phyloP scores from a whole-genome alignment of 1,139 yeast genomes.

The Yamadazyma blattariae region DNA sequence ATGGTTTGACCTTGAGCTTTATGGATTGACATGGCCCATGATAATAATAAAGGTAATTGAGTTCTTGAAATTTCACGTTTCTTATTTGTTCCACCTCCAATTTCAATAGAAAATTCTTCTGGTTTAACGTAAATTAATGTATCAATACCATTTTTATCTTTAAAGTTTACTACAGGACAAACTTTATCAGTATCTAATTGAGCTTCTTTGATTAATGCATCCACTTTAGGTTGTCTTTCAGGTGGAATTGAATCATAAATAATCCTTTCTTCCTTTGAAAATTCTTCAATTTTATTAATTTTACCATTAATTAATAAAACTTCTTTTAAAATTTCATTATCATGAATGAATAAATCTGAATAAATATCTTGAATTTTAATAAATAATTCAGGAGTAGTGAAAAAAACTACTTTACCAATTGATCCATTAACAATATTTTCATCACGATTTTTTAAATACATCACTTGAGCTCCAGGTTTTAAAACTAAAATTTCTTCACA shows the following conservation, averaged over 20 bases:
- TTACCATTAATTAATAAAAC: conserved; percentile 24
- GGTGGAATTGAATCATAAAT: conserved; percentile 25
- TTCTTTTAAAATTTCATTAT: conserved; percentile 19
- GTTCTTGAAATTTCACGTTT: conserved; percentile 33
- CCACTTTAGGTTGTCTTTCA: conserved; percentile 24
- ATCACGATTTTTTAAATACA: conserved; percentile 47
- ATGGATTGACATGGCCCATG: conserved; percentile 91
- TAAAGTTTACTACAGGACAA: conserved; percentile 59
- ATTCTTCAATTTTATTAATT: conserved; percentile 21
- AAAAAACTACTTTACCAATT: conserved; percentile 60
- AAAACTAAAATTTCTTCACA: conserved; percentile 44
- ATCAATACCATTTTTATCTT: conserved; percentile 31
- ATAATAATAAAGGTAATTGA: conserved; percentile 72
- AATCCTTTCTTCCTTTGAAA: conserved; percentile 45
- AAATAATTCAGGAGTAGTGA: conserved; percentile 42
- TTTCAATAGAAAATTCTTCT: conserved; percentile 63
- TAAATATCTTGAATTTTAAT: conserved; percentile 25
- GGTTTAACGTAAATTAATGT: conserved; percentile 50
- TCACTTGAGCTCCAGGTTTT: conserved; percentile 62
- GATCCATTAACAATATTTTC: conserved; percentile 55
- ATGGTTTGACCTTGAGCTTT: conserved; percentile 92
- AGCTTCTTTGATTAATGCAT: conserved; percentile 32
- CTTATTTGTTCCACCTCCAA: conserved; percentile 13
- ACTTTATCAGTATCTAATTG: conserved; percentile 25
- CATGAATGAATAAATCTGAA: conserved; percentile 20